These are phyloP conservation scores for Termitomyces titanicus DNA, from an alignment of 768 basidiomycete genomes.

Conservation along the genomic window DNA sequence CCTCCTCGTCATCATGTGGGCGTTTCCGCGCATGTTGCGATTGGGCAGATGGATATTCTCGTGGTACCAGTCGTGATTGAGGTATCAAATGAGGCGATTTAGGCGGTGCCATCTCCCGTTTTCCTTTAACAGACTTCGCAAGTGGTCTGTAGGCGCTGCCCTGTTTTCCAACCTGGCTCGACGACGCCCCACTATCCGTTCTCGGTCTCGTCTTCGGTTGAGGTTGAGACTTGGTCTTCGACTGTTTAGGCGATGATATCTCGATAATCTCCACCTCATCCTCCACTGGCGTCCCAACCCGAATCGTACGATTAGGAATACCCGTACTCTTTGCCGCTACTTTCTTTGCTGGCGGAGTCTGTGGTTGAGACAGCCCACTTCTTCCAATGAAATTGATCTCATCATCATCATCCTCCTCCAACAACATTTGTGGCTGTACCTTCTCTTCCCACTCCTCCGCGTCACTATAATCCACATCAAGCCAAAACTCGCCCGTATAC, in stretches of 20 bases:
- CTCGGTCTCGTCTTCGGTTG: not conserved
- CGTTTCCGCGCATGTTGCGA: not conserved
- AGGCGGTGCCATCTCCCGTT: not conserved
- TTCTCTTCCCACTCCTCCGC: not conserved
- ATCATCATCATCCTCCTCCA: not conserved
- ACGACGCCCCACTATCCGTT: not conserved
- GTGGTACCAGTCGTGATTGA: not conserved
- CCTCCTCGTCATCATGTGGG: not conserved
- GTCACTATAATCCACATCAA: not conserved
- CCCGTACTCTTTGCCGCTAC: not conserved
- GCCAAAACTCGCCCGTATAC: not conserved
- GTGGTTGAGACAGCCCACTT: not conserved
- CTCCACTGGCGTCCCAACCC: not conserved
- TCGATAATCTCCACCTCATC: not conserved
- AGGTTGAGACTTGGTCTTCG: not conserved
- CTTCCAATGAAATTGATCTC: slow-evolving; percentile 5
- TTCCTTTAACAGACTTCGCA: too few species aligned
- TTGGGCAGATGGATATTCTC: not conserved
- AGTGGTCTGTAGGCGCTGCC: too few species aligned
- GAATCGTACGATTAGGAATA: not conserved
- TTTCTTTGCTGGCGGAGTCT: not conserved
- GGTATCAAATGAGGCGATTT: not conserved
- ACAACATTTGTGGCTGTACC: too few species aligned
- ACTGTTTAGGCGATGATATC: not conserved
- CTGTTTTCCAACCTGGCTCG: not conserved